These are phyloP conservation scores for Geranium brycei DNA, from an alignment of 345 rosid genomes.

Conservation along the genomic window DNA sequence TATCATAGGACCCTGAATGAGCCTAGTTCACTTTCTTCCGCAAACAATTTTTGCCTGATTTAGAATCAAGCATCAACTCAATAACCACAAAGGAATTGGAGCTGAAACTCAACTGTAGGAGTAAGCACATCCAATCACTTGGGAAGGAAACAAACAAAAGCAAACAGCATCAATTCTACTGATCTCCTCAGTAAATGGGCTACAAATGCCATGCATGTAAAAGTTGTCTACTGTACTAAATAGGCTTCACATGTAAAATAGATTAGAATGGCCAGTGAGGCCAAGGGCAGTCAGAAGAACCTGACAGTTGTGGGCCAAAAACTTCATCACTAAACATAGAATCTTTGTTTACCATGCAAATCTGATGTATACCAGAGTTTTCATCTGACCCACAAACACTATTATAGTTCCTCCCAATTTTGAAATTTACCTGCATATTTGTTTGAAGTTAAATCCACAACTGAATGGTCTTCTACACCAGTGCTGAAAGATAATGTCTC, in stretches of 20 bases:
- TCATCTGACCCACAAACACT: neutral
- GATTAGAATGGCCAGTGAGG: neutral
- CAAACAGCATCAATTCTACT: neutral
- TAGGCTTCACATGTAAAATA: neutral
- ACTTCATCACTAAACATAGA: neutral
- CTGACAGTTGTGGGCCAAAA: neutral
- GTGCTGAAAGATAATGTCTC: constrained; percentile 83
- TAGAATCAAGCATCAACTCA: too few relatives aligned
- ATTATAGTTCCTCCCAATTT: neutral
- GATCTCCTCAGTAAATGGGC: neutral
- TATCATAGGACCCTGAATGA: too few relatives aligned
- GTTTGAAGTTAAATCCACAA: constrained; percentile 86
- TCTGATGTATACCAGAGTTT: too few relatives aligned
- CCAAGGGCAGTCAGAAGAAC: neutral
- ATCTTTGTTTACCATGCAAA: neutral
- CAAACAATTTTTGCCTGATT: too few relatives aligned
- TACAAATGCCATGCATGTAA: neutral
- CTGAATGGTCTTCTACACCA: constrained; percentile 59
- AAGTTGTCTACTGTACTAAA: neutral
- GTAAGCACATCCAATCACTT: neutral
- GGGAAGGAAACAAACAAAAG: neutral
- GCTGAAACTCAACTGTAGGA: neutral
- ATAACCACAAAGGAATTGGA: too few relatives aligned
- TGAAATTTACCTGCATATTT: constrained; percentile 73
- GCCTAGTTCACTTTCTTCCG: too few relatives aligned